A percentile compares a stretch with the other conserved stretches of the same genome.
phyloP scores from a whole-genome alignment of 495 filamentous ascomycete species.

The Podospora pseudoanserina region DNA sequence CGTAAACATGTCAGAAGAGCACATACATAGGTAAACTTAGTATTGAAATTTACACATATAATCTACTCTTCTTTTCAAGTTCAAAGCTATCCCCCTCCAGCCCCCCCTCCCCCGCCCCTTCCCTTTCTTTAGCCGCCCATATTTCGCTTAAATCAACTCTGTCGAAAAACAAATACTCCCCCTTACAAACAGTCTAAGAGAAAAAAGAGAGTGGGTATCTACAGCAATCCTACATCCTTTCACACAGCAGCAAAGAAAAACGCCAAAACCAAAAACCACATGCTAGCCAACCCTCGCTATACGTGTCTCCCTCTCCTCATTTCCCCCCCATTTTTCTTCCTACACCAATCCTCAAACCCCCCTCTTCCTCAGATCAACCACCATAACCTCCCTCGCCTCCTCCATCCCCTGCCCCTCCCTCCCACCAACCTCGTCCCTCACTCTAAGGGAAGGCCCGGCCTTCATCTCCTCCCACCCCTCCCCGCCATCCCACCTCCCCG shows the following conservation, averaged over 20 bases:
- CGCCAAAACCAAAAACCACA: not conserved
- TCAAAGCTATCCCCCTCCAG: too few relatives aligned
- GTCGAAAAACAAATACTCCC: too few relatives aligned
- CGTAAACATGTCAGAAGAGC: too few relatives aligned
- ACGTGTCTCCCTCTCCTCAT: not conserved
- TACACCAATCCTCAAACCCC: not conserved
- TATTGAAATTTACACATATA: too few relatives aligned
- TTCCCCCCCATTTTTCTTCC: not conserved
- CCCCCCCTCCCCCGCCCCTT: too few relatives aligned
- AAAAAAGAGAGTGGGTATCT: not conserved
- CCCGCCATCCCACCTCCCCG: slow-evolving; percentile 69
- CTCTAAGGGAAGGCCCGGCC: slow-evolving; percentile 43
- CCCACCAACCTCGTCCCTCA: slow-evolving; percentile 17
- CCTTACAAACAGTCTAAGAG: too few relatives aligned
- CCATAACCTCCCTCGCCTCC: not conserved
- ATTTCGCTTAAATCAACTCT: too few relatives aligned
- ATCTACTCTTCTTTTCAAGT: too few relatives aligned
- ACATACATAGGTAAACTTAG: too few relatives aligned
- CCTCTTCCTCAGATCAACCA: slow-evolving; percentile 9
- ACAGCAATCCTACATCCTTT: not conserved
- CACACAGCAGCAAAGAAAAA: not conserved
- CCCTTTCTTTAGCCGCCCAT: too few relatives aligned
- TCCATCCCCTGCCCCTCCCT: not conserved
- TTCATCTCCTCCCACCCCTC: slow-evolving; percentile 64
- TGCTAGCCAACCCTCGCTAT: not conserved